Base-by-base conservation (phyloP, 2,329 filamentous ascomycete species). In the Trichophyton benhamiae region DNA sequence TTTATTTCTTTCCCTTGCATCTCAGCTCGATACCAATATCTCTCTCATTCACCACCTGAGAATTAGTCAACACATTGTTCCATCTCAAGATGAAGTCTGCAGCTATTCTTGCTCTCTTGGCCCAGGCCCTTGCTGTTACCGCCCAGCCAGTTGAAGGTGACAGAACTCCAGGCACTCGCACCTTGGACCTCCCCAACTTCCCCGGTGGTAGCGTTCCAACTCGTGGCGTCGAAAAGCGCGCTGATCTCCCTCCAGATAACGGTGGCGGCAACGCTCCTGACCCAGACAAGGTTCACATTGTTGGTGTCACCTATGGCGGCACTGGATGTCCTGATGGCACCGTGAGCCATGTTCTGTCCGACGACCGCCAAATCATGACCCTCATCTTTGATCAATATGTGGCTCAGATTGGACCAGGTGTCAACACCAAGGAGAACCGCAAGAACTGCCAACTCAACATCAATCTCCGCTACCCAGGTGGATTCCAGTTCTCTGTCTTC, bases 361-460 rank as follows among this genome's bases (percentile, higher is more conserved):
- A 67, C 25, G 77, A 80, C 66, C 72, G 72, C 60, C 73, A 71
- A 11, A 52, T 66, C 42, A 64, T 82, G 65, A 82, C 80, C 38
- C 72, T 82, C 65, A 78, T 81, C 66, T 82, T 81, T 68, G 78
- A 80, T 68, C 63, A 70, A 15, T 82, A 81, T 65, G 74, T 79
- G 48, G 80, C 79, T 42, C 76, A 78, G 58, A 76, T 80, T 44
- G 80, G 79, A 55, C 72, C 74, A 15, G 71, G 72, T 59, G 70
- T 79, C 60, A 41, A 73, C 8, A 66, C 77, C 48, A 74, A 73
- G 48, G 72, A 79, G 61, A 72, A 73, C 66, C 77, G 79, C 68
- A 79, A 78, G 74, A 81, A 81, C 71, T 82, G 79, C 73, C 78
- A 81, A 69, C 70, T 82, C 63, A 81, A 80, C 69, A 69, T 82